phyloP scores from a whole-genome alignment of 345 rosid genomes.

The Pistacia vera region DNA sequence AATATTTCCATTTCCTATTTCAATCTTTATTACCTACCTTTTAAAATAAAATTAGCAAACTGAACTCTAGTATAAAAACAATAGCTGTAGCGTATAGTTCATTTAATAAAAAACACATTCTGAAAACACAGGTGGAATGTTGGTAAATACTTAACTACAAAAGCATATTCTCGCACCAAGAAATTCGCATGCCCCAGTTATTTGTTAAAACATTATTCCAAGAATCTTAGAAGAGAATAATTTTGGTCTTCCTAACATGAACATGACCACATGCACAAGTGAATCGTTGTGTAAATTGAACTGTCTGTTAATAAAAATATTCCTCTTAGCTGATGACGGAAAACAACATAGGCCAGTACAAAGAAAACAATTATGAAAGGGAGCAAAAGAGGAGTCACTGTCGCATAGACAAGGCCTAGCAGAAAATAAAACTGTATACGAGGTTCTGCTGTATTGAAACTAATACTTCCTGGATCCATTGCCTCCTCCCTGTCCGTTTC shows the following conservation, averaged over 20 bases:
- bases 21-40: constrained; percentile 60
- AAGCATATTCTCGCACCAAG: not conserved
- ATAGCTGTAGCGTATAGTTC: too few relatives aligned
- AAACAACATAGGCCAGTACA: too few relatives aligned
- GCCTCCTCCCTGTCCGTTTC: constrained; percentile 95
- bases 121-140: too few relatives aligned
- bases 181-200: not conserved
- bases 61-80: too few relatives aligned
- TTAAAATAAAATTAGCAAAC: not conserved
- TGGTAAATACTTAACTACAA: too few relatives aligned
- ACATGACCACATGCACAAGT: not conserved
- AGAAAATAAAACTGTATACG: constrained; percentile 84
- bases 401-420: too few relatives aligned
- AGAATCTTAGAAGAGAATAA: too few relatives aligned
- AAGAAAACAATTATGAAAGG: too few relatives aligned
- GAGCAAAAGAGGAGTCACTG: too few relatives aligned
- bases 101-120: too few relatives aligned
- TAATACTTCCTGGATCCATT: constrained; percentile 90
- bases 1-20: constrained; percentile 60
- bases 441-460: constrained; percentile 91
- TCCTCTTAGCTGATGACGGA: too few relatives aligned
- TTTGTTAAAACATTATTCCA: not conserved
- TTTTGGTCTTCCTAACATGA: too few relatives aligned
- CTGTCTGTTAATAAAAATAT: not conserved
- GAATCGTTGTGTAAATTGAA: not conserved